Evolutionary conservation across 768 basidiomycete species (phyloP).

Genomic region (Saitozyma podzolica): DNA sequence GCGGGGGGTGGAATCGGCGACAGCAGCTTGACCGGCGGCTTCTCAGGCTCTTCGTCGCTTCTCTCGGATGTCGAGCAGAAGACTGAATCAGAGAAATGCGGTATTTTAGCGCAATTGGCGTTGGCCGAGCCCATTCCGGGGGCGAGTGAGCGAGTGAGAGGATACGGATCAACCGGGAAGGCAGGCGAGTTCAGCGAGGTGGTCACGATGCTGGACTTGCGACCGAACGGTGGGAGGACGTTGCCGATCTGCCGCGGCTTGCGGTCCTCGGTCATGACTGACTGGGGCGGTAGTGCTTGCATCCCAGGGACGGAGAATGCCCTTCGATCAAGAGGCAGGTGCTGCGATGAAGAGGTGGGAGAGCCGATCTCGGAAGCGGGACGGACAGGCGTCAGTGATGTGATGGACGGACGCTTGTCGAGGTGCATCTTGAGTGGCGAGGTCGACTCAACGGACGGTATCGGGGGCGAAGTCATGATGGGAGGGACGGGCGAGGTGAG

Average conservation of each 20-base stretch:
- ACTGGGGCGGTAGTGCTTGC: slow-evolving; percentile 18
- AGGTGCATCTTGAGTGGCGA: background rate
- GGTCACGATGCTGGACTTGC: slow-evolving; percentile 18
- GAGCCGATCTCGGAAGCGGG: background rate
- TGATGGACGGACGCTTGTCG: background rate
- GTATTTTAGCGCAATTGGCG: slow-evolving; percentile 37
- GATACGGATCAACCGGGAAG: background rate
- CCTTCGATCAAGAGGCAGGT: slow-evolving; percentile 27
- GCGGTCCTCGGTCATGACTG: slow-evolving; percentile 9
- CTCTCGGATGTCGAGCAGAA: slow-evolving; percentile 47
- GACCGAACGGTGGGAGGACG: slow-evolving; percentile 28
- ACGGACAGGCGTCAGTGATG: too few relatives aligned
- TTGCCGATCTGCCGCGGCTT: slow-evolving; percentile 5
- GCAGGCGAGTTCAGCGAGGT: slow-evolving; percentile 9
- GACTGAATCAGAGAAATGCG: slow-evolving; percentile 28
- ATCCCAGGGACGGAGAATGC: slow-evolving; percentile 48
- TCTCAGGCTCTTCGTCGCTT: slow-evolving; percentile 40
- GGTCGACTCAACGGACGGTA: background rate
- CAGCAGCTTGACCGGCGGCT: slow-evolving; percentile 3
- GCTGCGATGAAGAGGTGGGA: too few relatives aligned
- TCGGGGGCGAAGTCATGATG: background rate
- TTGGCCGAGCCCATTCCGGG: slow-evolving; percentile 17
- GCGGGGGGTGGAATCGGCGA: background rate
- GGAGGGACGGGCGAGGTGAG: background rate
- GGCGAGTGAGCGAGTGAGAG: background rate